Evolutionary conservation across 306 rosid species (phyloP).

Genomic region (Quercus cerris): DNA sequence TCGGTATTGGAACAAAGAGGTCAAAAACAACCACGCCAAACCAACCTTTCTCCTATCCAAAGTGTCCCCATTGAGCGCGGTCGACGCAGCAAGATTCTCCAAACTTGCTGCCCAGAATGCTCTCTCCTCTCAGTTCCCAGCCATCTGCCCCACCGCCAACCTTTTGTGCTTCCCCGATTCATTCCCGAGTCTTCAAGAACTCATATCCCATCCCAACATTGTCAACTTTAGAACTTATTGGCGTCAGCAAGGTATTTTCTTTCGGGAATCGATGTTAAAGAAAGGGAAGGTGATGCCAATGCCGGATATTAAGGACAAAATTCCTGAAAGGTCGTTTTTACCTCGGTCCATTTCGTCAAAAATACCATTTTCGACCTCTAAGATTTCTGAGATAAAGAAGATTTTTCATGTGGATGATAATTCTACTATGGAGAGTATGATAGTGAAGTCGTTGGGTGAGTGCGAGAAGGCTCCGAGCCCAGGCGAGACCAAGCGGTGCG

Average conservation of each 20-base stretch:
- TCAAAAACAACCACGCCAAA: too few relatives aligned
- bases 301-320: conserved; percentile 85
- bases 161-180: conserved; percentile 76
- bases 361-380: conserved; percentile 75
- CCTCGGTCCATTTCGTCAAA: conserved; percentile 72
- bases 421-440: conserved; percentile 74
- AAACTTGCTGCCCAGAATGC: too few relatives aligned
- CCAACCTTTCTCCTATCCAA: too few relatives aligned
- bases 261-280: conserved; percentile 69
- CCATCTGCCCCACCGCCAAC: conserved; percentile 64
- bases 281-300: conserved; percentile 72
- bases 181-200: not conserved
- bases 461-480: conserved; percentile 72
- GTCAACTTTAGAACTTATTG: too few relatives aligned
- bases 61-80: too few relatives aligned
- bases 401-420: conserved; percentile 71
- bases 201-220: too few relatives aligned
- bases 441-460: conserved; percentile 50
- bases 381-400: conserved; percentile 48
- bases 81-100: too few relatives aligned
- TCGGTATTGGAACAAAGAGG: too few relatives aligned
- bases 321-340: conserved; percentile 88
- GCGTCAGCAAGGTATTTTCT: conserved; percentile 78
- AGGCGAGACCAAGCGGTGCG: conserved; percentile 90
- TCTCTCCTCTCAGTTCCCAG: too few relatives aligned